Evolutionary conservation across 2,329 filamentous ascomycete species (phyloP), one percentile per base, ranked within the genome.

Genomic region (Penicillium sp.): DNA sequence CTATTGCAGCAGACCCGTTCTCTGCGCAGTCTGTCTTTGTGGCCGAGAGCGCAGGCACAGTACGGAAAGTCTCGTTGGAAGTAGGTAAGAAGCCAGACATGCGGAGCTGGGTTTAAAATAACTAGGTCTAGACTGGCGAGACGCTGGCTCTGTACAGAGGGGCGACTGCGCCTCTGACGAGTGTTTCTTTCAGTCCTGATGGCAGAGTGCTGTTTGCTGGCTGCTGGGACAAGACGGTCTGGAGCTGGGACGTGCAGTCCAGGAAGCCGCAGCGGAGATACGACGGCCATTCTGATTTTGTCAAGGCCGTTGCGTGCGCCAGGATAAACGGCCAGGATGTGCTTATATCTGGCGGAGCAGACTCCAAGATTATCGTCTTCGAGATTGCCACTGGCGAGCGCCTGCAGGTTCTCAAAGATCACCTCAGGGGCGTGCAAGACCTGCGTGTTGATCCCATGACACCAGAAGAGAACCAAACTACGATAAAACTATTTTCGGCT

Each of bases 171-270:
- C 94, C 94, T 1, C 79, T 96, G 9, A 93, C 90, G 9, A 89
- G 88, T 63, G 74, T 96, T 26, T 84, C 88, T 16, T 78, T 90
- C 35, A 86, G 84, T 14, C 70, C 77, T 3, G 75, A 75, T 24
- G 79, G 78, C 59, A 88, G 81, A 1, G 68, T 97, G 11, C 53
- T 76, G 24, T 97, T 91, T 71, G 91, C 91, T 23, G 93, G 92
- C 33, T 94, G 87, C 58, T 99, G 94, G 94, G 93, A 99, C 75
- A 96, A 96, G 75, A 82, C 84, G 20, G 82, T 97, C 57, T 96
- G 91, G 86, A 89, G 88, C 30, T 97, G 91, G 89, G 81, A 89
- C 65, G 76, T 87, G 30, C 76, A 80, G 18, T 83, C 83, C 3
- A 79, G 77, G 45, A 70, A 77, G 28, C 74, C 77, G 1, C 78